These are phyloP conservation scores for Conringia planisiliqua DNA, from an alignment of 345 rosid species.

Conservation along the genomic window DNA sequence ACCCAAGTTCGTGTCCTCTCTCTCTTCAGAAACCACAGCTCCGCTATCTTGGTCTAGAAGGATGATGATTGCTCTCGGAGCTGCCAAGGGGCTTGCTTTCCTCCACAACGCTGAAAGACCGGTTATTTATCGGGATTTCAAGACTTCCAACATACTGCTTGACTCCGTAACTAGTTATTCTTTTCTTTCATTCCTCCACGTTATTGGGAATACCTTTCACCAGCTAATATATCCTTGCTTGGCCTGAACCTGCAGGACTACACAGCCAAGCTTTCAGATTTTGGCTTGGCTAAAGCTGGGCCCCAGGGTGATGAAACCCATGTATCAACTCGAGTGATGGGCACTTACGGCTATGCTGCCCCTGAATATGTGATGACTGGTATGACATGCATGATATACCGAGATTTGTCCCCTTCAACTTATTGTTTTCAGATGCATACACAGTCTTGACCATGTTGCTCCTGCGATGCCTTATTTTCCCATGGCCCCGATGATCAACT, in stretches of 20 bases:
- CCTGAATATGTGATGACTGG: slow-evolving; percentile 98
- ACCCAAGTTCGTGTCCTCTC: not conserved
- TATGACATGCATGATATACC: slow-evolving; percentile 32
- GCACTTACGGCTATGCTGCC: slow-evolving; percentile 97
- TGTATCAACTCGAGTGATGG: slow-evolving; percentile 96
- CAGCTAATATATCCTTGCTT: slow-evolving; percentile 16
- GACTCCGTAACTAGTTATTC: slow-evolving; percentile 63
- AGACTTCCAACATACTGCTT: slow-evolving; percentile 90
- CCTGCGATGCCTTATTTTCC: not conserved
- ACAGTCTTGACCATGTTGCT: not conserved
- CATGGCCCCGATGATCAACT: not conserved
- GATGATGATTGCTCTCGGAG: slow-evolving; percentile 99
- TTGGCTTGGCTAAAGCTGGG: slow-evolving; percentile 98
- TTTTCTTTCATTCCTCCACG: not conserved
- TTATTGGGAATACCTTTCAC: not conserved
- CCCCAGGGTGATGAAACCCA: slow-evolving; percentile 98
- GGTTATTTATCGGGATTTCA: slow-evolving; percentile 91
- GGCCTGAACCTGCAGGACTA: slow-evolving; percentile 59
- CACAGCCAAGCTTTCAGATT: slow-evolving; percentile 94
- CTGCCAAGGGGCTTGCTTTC: slow-evolving; percentile 97
- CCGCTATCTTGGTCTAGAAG: slow-evolving; percentile 81
- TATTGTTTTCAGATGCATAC: not conserved
- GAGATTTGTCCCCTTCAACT: not conserved
- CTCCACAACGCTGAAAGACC: slow-evolving; percentile 97
- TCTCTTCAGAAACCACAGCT: slow-evolving; percentile 68